Conservation (phyloP, 352 stramenopile species). For the Pythium insidiosum region DNA sequence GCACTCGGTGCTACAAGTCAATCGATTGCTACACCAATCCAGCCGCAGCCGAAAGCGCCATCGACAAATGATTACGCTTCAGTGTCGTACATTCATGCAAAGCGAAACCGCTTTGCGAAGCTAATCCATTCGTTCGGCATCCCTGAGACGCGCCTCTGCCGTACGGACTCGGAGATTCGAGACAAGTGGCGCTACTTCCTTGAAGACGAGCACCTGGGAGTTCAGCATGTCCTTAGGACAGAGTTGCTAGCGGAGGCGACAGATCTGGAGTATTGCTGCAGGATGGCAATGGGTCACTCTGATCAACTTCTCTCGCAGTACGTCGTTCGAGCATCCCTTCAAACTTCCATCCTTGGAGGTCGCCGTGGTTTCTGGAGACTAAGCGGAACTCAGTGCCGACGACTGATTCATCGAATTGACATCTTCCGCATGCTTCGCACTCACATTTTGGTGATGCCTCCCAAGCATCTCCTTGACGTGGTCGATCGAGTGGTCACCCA, state of each 20-base stretch:
- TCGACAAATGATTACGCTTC: constrained; percentile 4
- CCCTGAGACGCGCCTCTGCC: constrained; percentile 57
- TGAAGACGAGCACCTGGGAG: constrained; percentile 33
- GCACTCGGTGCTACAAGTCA: too few relatives aligned
- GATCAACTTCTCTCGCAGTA: too few relatives aligned
- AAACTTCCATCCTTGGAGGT: constrained; percentile 59
- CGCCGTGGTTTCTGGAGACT: constrained; percentile 54
- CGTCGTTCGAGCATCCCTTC: too few relatives aligned
- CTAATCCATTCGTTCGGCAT: constrained; percentile 73
- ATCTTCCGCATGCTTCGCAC: constrained; percentile 68
- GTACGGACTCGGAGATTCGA: constrained; percentile 24
- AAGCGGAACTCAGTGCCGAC: constrained; percentile 41
- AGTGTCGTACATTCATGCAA: constrained; percentile 8
- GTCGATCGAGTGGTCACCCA: constrained; percentile 42
- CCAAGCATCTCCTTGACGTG: constrained; percentile 48
- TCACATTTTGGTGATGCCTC: constrained; percentile 58
- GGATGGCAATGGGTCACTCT: too few relatives aligned
- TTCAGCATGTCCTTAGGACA: constrained; percentile 28
- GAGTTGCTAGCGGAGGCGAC: constrained; percentile 44
- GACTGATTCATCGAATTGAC: constrained; percentile 70
- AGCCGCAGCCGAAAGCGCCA: too few relatives aligned
- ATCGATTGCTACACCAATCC: too few relatives aligned
- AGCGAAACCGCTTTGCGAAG: constrained; percentile 69
- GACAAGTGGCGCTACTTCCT: constrained; percentile 84
- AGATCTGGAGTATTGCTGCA: constrained; percentile 66